phyloP scores from a whole-genome alignment of 176 grass and related monocot genomes.

The Phyllostachys edulis region DNA sequence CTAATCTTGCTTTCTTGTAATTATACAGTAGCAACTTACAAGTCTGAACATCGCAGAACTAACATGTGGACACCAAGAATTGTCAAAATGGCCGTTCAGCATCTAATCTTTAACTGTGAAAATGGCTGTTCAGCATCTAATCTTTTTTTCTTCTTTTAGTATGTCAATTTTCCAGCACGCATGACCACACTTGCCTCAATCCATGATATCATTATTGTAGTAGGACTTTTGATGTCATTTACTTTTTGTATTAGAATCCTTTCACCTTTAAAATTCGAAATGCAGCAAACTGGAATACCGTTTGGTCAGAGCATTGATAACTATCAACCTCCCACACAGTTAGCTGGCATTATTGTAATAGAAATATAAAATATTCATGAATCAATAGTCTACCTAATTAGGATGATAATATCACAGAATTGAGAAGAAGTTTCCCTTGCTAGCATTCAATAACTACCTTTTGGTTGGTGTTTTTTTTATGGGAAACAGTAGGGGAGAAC shows the following conservation, averaged over 20 bases:
- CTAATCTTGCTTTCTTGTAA: neutral
- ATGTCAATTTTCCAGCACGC: neutral
- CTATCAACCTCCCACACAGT: neutral
- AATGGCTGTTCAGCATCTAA: neutral
- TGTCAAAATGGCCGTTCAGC: neutral
- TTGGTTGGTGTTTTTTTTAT: constrained; percentile 6
- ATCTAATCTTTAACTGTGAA: neutral
- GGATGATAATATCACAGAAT: constrained; percentile 1
- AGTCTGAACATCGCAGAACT: neutral
- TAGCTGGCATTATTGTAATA: constrained; percentile 1
- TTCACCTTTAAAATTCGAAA: neutral
- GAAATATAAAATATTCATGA: neutral
- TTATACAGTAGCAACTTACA: neutral
- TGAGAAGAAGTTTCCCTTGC: neutral
- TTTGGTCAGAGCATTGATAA: neutral
- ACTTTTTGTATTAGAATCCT: neutral
- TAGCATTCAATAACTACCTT: neutral
- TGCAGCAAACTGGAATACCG: neutral
- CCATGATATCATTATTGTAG: neutral
- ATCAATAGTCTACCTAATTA: neutral
- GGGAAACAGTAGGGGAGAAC: neutral
- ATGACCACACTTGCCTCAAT: neutral
- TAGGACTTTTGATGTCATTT: neutral
- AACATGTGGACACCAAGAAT: neutral
- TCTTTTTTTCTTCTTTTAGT: neutral